These are phyloP conservation scores for Keithomyces neogunnii DNA, from an alignment of 2,329 filamentous ascomycete species.

Conservation along the genomic window DNA sequence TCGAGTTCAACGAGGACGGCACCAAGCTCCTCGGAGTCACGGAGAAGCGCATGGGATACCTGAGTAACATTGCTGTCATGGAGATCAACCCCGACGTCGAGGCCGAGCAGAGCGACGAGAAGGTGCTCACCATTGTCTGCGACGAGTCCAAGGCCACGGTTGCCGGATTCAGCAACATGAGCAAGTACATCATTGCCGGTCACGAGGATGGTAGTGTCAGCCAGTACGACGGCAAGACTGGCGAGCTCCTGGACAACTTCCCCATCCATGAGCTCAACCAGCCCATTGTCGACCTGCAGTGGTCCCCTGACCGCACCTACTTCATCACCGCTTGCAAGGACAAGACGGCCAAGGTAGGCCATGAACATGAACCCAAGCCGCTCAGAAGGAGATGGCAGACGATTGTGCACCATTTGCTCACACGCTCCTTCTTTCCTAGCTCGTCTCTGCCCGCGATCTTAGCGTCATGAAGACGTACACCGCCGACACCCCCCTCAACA, in stretches of 20 bases:
- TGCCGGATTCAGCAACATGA: conserved; percentile 90
- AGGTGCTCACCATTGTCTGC: conserved; percentile 78
- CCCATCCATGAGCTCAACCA: conserved; percentile 78
- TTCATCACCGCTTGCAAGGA: conserved; percentile 97
- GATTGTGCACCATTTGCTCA: background rate
- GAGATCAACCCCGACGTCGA: conserved; percentile 79
- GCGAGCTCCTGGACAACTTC: conserved; percentile 72
- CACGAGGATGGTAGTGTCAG: conserved; percentile 95
- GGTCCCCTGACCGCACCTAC: conserved; percentile 87
- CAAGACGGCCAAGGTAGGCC: conserved; percentile 79
- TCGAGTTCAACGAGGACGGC: conserved; percentile 95
- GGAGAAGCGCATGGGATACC: conserved; percentile 95
- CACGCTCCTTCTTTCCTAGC: conserved; percentile 30
- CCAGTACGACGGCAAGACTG: conserved; percentile 85
- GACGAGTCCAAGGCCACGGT: conserved; percentile 96
- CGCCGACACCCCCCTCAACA: conserved; percentile 93
- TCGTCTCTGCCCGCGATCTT: conserved; percentile 79
- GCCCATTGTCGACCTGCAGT: conserved; percentile 88
- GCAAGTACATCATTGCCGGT: conserved; percentile 93
- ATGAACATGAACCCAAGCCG: background rate
- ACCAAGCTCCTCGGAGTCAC: conserved; percentile 86
- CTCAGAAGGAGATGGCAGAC: background rate
- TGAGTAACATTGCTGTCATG: conserved; percentile 88
- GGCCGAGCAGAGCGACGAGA: conserved; percentile 78
- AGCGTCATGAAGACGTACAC: conserved; percentile 87